Base-by-base conservation (phyloP, 352 stramenopile species). In the Pythium dissimile region DNA sequence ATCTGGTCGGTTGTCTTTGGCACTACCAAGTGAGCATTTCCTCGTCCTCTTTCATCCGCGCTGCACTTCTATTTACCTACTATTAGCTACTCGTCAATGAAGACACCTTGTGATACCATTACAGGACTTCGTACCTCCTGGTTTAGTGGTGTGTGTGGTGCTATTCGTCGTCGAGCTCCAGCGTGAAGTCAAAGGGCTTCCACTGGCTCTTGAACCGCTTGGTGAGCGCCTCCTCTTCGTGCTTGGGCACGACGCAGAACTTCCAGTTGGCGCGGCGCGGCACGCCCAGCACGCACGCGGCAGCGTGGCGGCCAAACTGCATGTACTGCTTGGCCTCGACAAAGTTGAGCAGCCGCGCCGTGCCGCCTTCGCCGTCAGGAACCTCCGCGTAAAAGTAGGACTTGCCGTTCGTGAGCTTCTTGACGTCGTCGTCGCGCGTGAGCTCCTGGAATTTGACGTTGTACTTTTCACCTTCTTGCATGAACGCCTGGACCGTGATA, bases 251-350 rank as follows among this genome's bases (percentile, higher is more conserved):
- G 4, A 93, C 84, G 39, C 84, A 93, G 54, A 80, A 88, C 70
- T 92, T 91, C 84, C 84, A 93, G 59, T 93, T 89, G 26, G 78
- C 69, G 3, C 80, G 75, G 2, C 78, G 75, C 3, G 84, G 84
- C 59, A 85, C 69, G 13, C 78, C 79, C 35, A 93, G 46, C 48
- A 89, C 61, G 32, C 69, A 85, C 27, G 81, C 71, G 0, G 73
- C 72, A 3, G 76, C 76, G 47, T 90, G 79, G 4, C 84, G 84
- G 12, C 81, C 84, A 68, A 93, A 93, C 57, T 91, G 80, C 61
- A 93, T 84, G 70, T 90, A 89, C 47, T 93, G 81, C 54, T 92
- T 90, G 39, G 69, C 80, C 24, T 88, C 69, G 15, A 92, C 81
- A 23, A 75, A 60, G 49, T 92, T 72, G 27, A 91, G 62, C 30